Percentiles rank a stretch among this genome's conserved stretches.
Conservation (phyloP, 2,329 filamentous ascomycete species). For the Pseudogymnoascus sp. region DNA sequence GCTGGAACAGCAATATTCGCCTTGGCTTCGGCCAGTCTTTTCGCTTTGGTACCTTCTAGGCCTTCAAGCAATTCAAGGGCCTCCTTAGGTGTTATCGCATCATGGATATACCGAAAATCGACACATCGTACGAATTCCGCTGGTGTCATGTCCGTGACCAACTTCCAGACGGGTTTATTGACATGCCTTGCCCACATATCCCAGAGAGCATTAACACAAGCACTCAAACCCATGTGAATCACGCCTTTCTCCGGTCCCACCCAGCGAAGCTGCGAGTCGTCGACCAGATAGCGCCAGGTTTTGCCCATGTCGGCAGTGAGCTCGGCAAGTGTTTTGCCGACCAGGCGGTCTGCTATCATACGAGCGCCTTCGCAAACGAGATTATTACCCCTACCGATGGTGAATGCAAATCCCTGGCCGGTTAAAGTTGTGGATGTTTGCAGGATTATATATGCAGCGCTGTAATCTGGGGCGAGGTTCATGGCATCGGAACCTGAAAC, state of each 20-base stretch:
- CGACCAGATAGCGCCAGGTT: constrained; percentile 88
- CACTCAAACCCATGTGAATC: constrained; percentile 82
- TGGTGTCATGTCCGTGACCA: constrained; percentile 83
- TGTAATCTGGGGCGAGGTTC: constrained; percentile 55
- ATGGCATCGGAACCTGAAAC: constrained; percentile 20
- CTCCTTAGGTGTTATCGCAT: constrained; percentile 83
- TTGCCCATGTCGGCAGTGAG: constrained; percentile 76
- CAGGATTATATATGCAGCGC: constrained; percentile 78
- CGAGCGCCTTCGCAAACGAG: constrained; percentile 81
- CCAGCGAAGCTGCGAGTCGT: constrained; percentile 85
- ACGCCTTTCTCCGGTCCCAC: constrained; percentile 92
- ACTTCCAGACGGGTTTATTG: constrained; percentile 81
- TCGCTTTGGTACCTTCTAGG: constrained; percentile 59
- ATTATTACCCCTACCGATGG: constrained; percentile 84
- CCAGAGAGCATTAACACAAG: constrained; percentile 87
- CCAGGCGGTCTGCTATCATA: constrained; percentile 68
- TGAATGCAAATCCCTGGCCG: constrained; percentile 69
- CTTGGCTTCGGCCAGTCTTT: constrained; percentile 67
- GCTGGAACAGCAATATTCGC: constrained; percentile 71
- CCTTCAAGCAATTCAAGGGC: constrained; percentile 64
- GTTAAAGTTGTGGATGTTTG: constrained; percentile 62
- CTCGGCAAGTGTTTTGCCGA: constrained; percentile 66
- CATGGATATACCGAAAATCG: constrained; percentile 91
- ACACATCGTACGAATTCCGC: constrained; percentile 83
- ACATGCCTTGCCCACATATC: constrained; percentile 90